These are phyloP conservation scores for Eucalyptus cloeziana DNA, from an alignment of 345 rosid species.

Conservation along the genomic window DNA sequence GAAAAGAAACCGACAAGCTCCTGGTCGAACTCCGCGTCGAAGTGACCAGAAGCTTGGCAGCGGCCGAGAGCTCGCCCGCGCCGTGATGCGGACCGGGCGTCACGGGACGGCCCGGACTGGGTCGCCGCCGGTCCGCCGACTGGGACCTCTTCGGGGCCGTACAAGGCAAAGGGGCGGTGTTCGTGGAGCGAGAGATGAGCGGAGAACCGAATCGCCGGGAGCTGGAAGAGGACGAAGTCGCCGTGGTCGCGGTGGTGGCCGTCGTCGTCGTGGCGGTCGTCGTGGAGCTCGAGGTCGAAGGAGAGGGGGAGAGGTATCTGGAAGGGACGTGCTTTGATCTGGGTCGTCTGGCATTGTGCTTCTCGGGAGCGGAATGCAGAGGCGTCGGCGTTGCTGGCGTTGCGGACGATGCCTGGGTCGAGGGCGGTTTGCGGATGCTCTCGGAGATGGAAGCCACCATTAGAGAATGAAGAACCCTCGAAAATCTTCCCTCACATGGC, in stretches of 20 bases:
- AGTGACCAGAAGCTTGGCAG: constrained; percentile 47
- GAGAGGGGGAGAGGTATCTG: constrained; percentile 86
- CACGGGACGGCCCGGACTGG: constrained; percentile 6
- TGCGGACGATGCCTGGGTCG: neutral
- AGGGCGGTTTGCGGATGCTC: neutral
- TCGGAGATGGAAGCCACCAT: neutral
- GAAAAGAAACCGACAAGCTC: constrained; percentile 86
- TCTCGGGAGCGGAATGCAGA: neutral
- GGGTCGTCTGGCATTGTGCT: constrained; percentile 20
- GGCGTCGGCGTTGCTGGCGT: neutral
- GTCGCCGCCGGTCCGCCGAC: constrained; percentile 71
- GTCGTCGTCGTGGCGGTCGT: constrained; percentile 21
- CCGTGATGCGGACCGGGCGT: constrained; percentile 24
- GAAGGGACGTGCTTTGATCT: constrained; percentile 82
- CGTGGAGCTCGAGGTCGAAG: constrained; percentile 41
- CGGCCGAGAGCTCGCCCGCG: constrained; percentile 38
- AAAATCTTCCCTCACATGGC: neutral
- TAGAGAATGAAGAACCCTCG: neutral
- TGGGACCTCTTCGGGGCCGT: constrained; percentile 60
- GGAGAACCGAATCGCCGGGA: constrained; percentile 64
- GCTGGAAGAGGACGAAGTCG: constrained; percentile 23
- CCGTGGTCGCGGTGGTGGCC: constrained; percentile 8
- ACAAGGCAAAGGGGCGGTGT: constrained; percentile 15
- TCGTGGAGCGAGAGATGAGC: constrained; percentile 37
- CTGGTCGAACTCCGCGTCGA: constrained; percentile 84